Evolutionary conservation across 108 stramenopile species (phyloP).

Genomic region (Nannochloropsis oceanica): DNA sequence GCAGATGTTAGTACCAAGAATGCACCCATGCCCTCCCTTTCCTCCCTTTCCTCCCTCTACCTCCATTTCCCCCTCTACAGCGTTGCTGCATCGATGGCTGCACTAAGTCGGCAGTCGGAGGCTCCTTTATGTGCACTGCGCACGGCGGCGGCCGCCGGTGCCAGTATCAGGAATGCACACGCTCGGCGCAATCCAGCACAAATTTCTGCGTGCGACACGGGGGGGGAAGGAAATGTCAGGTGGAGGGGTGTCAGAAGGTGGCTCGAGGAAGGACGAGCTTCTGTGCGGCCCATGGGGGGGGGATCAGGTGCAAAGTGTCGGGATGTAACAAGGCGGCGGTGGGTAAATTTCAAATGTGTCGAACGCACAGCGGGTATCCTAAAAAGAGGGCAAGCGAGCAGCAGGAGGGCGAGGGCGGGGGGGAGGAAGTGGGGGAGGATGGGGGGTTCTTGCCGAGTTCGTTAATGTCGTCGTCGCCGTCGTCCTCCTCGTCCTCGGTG

Average conservation of each 20-base stretch:
- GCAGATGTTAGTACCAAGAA: too few relatives aligned
- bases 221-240: conserved; percentile 53
- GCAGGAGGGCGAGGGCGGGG: background rate
- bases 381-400: background rate
- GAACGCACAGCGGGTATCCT: background rate
- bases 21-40: background rate
- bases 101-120: conserved; percentile 88
- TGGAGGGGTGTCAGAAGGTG: conserved; percentile 31
- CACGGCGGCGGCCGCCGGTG: conserved; percentile 93
- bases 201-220: conserved; percentile 92
- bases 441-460: background rate
- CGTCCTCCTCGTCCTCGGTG: background rate
- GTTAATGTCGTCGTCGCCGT: background rate
- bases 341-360: background rate
- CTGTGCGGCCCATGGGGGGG: conserved; percentile 39
- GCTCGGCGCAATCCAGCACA: conserved; percentile 84
- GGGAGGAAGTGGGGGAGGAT: background rate
- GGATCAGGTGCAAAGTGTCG: conserved; percentile 19
- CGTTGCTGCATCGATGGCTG: conserved; percentile 55
- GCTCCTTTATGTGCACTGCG: conserved; percentile 73
- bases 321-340: conserved; percentile 19
- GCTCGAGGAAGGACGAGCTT: conserved; percentile 18
- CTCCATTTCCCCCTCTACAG: background rate
- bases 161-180: conserved; percentile 38
- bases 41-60: background rate